Conservation (phyloP, 2,329 filamentous ascomycete genomes). For the Fusarium sp. region DNA sequence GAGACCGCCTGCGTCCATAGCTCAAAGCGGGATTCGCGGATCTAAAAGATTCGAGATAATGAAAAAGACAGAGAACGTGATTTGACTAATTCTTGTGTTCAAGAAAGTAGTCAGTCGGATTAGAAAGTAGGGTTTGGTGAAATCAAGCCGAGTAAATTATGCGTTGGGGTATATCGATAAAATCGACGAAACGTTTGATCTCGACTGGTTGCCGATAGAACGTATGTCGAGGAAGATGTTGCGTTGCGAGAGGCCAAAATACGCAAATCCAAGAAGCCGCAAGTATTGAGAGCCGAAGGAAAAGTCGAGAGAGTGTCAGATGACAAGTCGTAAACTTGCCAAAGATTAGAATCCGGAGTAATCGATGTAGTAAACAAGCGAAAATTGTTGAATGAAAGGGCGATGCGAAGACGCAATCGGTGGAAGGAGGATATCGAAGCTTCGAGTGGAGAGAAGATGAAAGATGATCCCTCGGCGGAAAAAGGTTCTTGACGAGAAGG, state of each 20-base stretch:
- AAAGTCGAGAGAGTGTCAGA: conserved; percentile 35
- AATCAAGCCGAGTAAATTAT: conserved; percentile 46
- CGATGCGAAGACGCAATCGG: conserved; percentile 35
- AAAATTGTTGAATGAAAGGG: conserved; percentile 47
- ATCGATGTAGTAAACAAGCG: conserved; percentile 37
- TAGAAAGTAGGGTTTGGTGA: conserved; percentile 41
- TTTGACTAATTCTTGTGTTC: conserved; percentile 32
- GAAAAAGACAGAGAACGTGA: conserved; percentile 43
- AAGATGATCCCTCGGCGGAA: conserved; percentile 19
- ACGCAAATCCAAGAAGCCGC: conserved; percentile 48
- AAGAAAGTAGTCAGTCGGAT: conserved; percentile 42
- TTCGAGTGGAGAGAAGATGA: conserved; percentile 18
- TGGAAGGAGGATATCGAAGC: conserved; percentile 35
- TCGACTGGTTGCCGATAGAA: conserved; percentile 40
- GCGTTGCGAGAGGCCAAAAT: conserved; percentile 37
- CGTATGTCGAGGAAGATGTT: conserved; percentile 36
- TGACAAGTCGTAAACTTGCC: conserved; percentile 35
- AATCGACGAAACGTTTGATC: conserved; percentile 37
- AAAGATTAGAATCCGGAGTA: conserved; percentile 46
- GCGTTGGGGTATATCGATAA: conserved; percentile 46
- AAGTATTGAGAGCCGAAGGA: conserved; percentile 34
- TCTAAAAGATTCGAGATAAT: conserved; percentile 30
- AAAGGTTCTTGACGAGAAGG: conserved; percentile 10
- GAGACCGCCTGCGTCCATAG: conserved; percentile 97
- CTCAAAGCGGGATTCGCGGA: conserved; percentile 55